Percentiles rank a stretch among this genome's conserved stretches.
Evolutionary conservation across 73 alveolate genomes (phyloP).

Genomic region (Tetrahymena elliotti): DNA sequence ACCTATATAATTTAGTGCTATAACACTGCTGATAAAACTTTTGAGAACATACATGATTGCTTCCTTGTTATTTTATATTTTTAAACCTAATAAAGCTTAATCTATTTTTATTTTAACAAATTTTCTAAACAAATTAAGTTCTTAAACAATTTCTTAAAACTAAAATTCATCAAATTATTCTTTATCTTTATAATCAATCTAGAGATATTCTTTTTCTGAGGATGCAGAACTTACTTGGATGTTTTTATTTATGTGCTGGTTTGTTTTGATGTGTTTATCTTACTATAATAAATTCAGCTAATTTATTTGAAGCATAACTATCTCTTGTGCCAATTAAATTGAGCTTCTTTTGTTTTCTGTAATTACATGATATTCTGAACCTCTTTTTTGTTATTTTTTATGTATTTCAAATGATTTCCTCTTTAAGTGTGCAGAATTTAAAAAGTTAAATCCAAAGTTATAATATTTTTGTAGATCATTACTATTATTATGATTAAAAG

Average conservation of each 20-base stretch:
- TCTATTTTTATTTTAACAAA: not conserved
- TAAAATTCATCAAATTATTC: not conserved
- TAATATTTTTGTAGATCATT: not conserved
- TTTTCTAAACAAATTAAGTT: not conserved
- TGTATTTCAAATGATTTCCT: not conserved
- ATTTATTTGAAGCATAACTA: not conserved
- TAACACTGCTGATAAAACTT: not conserved
- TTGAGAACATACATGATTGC: not conserved
- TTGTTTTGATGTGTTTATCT: not conserved
- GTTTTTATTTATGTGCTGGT: not conserved
- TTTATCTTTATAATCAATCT: not conserved
- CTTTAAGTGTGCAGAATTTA: not conserved
- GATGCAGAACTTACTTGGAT: not conserved
- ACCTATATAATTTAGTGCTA: not conserved
- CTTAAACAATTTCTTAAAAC: not conserved
- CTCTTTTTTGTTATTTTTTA: not conserved
- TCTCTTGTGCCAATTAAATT: not conserved
- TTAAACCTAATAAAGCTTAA: not conserved
- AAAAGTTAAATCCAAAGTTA: too few relatives aligned
- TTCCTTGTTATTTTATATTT: not conserved
- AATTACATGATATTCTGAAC: not conserved
- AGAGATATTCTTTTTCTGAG: not conserved
- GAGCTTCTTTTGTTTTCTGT: not conserved
- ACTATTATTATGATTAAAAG: too few relatives aligned
- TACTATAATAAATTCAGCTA: not conserved